phyloP scores from a whole-genome alignment of 257 asterid genomes.

The Salvia rosmarinus region DNA sequence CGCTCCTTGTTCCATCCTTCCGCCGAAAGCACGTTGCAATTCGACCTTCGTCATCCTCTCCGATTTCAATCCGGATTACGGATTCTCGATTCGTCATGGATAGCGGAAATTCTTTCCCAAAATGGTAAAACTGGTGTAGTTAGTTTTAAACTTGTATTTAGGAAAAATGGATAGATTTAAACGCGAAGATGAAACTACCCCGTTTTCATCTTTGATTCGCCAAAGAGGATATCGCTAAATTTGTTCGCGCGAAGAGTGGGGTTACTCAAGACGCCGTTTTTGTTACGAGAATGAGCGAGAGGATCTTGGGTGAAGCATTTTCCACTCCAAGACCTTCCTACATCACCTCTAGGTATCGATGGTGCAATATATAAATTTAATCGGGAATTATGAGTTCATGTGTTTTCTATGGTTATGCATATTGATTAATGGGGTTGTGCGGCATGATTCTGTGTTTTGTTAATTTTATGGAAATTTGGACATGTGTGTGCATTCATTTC shows the following conservation, averaged over 20 bases:
- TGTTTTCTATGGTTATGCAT: conserved; percentile 20
- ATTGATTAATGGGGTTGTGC: not conserved
- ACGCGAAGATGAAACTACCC: too few species aligned
- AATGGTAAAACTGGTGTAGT: too few species aligned
- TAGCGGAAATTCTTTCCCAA: too few species aligned
- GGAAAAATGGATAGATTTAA: too few species aligned
- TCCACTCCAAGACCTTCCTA: conserved; percentile 93
- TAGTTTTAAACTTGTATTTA: too few species aligned
- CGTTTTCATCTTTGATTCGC: conserved; percentile 90
- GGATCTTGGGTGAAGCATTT: conserved; percentile 68
- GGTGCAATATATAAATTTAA: conserved; percentile 6
- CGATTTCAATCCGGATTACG: too few species aligned
- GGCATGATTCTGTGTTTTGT: not conserved
- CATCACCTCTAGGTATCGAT: conserved; percentile 68
- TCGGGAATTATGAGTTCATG: not conserved
- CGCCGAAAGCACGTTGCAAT: too few species aligned
- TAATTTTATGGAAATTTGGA: not conserved
- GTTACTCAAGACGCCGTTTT: conserved; percentile 70
- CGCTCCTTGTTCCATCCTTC: too few species aligned
- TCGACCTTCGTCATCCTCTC: too few species aligned
- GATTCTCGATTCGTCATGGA: too few species aligned
- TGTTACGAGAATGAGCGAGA: conserved; percentile 70
- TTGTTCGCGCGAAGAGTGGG: conserved; percentile 99
- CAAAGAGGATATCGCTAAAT: conserved; percentile 78
- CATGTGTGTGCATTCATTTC: conserved; percentile 13